Evolutionary conservation across 805 yeast species (phyloP).

Genomic region (Ogataea saltuana): DNA sequence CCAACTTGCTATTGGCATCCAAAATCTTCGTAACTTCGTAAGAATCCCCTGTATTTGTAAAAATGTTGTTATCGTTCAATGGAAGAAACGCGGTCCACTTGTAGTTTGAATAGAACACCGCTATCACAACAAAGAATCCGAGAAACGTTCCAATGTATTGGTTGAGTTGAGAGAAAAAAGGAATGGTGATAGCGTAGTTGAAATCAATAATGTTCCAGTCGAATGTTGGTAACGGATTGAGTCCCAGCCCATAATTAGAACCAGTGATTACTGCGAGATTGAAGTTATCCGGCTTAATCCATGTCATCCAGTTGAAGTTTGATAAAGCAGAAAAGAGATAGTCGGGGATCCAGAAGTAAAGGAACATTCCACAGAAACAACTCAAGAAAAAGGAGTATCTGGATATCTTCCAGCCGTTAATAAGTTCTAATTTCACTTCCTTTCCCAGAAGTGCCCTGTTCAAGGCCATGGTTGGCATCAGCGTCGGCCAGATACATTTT

Average conservation of each 20-base stretch:
- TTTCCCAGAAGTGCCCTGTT: conserved; percentile 52
- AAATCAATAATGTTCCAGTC: conserved; percentile 65
- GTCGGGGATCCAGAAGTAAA: conserved; percentile 64
- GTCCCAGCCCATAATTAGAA: conserved; percentile 57
- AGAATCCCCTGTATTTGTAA: conserved; percentile 49
- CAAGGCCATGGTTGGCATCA: conserved; percentile 59
- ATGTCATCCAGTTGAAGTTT: conserved; percentile 61
- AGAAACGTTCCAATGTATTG: conserved; percentile 50
- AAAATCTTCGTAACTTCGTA: conserved; percentile 56
- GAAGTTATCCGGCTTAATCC: conserved; percentile 64
- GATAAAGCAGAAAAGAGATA: conserved; percentile 60
- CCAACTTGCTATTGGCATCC: conserved; percentile 42
- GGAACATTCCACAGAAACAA: conserved; percentile 34
- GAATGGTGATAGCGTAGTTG: conserved; percentile 67
- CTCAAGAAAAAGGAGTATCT: conserved; percentile 49
- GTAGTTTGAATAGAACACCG: conserved; percentile 53
- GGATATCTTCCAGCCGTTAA: conserved; percentile 63
- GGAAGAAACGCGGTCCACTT: conserved; percentile 57
- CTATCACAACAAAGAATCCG: conserved; percentile 56
- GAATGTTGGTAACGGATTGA: conserved; percentile 60
- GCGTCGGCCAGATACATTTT: conserved; percentile 71
- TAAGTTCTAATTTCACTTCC: conserved; percentile 43
- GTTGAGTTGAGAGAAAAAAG: conserved; percentile 46
- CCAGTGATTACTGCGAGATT: conserved; percentile 70
- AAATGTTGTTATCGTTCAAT: conserved; percentile 49